Conservation (phyloP, 257 asterid species). For the Buddleja alternifolia region DNA sequence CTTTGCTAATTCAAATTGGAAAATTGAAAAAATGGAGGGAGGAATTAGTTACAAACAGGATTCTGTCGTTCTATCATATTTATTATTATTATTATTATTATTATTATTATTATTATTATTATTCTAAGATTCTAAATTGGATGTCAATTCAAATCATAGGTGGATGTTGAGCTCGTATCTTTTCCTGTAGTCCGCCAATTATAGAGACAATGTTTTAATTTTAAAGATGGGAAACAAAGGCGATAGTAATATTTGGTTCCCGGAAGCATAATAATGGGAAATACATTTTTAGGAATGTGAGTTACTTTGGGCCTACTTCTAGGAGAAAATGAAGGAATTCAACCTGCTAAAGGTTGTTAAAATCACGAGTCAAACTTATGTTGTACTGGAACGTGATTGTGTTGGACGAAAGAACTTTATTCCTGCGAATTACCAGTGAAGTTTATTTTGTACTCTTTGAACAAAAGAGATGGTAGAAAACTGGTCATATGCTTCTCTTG, state of each 20-base stretch:
- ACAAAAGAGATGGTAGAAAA: not conserved
- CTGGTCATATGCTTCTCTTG: not conserved
- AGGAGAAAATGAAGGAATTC: no score
- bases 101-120: no score
- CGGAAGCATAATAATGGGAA: not conserved
- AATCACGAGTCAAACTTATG: slow-evolving; percentile 4
- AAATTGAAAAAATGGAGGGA: not conserved
- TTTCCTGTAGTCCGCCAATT: not conserved
- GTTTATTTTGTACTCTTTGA: not conserved
- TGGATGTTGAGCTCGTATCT: not conserved
- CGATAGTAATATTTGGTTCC: not conserved
- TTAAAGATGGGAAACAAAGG: not conserved
- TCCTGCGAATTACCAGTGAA: not conserved
- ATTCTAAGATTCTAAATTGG: not conserved
- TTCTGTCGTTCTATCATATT: not conserved
- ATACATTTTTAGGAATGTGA: no score
- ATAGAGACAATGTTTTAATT: not conserved
- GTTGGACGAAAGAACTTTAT: not conserved
- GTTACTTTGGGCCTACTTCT: no score
- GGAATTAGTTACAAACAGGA: not conserved
- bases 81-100: no score
- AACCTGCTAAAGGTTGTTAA: not conserved
- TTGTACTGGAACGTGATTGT: not conserved
- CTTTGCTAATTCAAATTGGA: not conserved
- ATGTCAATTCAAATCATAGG: not conserved